These are phyloP conservation scores for Didymella sp. DNA, from an alignment of 2,329 filamentous ascomycete species.

Conservation along the genomic window DNA sequence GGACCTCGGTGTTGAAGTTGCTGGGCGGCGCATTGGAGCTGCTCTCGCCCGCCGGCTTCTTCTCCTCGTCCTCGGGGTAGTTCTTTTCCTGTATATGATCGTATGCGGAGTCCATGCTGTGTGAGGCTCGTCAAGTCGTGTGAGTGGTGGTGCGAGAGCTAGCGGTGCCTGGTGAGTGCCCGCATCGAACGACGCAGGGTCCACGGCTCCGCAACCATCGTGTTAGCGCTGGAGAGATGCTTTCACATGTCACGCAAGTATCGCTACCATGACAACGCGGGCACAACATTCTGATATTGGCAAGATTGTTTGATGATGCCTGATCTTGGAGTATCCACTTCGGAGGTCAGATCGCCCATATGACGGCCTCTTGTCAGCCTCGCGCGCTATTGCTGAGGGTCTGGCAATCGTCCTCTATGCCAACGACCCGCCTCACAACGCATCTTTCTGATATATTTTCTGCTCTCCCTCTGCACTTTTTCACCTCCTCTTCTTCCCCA, in stretches of 20 bases:
- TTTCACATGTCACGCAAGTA: conserved; percentile 14
- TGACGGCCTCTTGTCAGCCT: too few species aligned
- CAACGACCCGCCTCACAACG: not conserved
- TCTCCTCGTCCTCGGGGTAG: conserved; percentile 56
- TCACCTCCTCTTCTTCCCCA: conserved; percentile 50
- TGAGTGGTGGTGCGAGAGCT: conserved; percentile 19
- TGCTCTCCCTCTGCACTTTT: not conserved
- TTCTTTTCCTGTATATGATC: conserved; percentile 93
- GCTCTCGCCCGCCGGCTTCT: conserved; percentile 57
- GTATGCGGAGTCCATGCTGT: conserved; percentile 90
- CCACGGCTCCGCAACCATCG: conserved; percentile 24
- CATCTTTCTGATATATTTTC: not conserved
- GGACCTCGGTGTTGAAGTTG: conserved; percentile 83
- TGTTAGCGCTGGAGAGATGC: conserved; percentile 20
- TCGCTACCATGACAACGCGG: not conserved
- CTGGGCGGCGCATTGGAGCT: conserved; percentile 43
- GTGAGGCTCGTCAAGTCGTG: not conserved
- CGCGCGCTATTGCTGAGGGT: not conserved
- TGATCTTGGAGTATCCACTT: too few species aligned
- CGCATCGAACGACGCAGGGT: conserved; percentile 21
- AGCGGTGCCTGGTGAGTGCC: conserved; percentile 18
- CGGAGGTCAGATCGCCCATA: too few species aligned
- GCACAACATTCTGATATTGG: not conserved
- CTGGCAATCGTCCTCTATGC: not conserved
- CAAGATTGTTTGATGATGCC: not conserved